Percentiles rank a stretch among this genome's conserved stretches.
Evolutionary conservation across 176 grass and related monocot species (phyloP).

Genomic region (Musa beccarii): DNA sequence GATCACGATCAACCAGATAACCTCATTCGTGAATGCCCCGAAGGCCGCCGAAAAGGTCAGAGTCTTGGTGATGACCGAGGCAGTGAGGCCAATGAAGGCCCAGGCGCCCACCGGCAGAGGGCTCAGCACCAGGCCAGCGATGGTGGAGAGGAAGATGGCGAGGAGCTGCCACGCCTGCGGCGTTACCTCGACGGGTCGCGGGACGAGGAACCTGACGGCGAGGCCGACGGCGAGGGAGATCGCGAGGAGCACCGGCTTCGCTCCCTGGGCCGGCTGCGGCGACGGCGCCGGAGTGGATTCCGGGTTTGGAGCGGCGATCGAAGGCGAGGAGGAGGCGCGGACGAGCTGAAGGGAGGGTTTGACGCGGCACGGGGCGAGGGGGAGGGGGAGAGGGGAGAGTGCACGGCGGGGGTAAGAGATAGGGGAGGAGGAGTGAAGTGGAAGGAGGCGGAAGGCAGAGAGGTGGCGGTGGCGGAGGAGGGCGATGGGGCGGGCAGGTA

Average conservation of each 20-base stretch:
- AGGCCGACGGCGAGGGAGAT: conserved; percentile 68
- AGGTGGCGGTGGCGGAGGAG: conserved; percentile 25
- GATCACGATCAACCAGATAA: conserved; percentile 96
- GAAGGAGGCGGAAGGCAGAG: not conserved
- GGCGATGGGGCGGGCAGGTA: conserved; percentile 26
- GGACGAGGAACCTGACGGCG: conserved; percentile 60
- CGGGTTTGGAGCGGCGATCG: not conserved
- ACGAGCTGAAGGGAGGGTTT: conserved; percentile 20
- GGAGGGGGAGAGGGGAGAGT: conserved; percentile 10
- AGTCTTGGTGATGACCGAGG: conserved; percentile 56
- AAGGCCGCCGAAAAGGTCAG: conserved; percentile 77
- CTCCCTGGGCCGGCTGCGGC: conserved; percentile 14
- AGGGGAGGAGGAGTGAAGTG: not conserved
- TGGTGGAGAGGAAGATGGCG: conserved; percentile 86
- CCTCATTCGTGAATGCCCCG: conserved; percentile 86
- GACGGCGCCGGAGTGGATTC: not conserved
- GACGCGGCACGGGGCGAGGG: conserved; percentile 11
- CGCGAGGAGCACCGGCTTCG: conserved; percentile 48
- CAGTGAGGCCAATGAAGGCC: conserved; percentile 89
- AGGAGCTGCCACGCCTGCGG: conserved; percentile 92
- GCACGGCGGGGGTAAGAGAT: not conserved
- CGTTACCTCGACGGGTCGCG: conserved; percentile 50
- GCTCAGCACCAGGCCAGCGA: conserved; percentile 74
- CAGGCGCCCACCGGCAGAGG: conserved; percentile 84
- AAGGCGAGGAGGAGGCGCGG: not conserved